Evolutionary conservation across 73 alveolate species (phyloP), one percentile per base, ranked within the genome.

Genomic region (Paramecium sonneborni): DNA sequence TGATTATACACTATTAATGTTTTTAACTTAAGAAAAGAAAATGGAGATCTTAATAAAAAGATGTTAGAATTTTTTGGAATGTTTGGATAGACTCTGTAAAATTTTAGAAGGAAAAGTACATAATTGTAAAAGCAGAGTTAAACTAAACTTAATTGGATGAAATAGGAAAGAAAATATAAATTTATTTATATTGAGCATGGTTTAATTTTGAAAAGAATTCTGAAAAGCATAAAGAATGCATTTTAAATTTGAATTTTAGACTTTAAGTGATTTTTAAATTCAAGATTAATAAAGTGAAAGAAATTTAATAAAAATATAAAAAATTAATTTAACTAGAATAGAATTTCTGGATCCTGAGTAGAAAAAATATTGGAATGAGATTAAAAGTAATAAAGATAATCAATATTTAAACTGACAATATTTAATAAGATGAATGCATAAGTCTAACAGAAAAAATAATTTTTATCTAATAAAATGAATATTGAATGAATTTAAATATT

Each of bases 401-500:
- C 0, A 3, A 24, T 58, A 6, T 0, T 62, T 9, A 26, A 7
- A 26, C 21, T 62, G 11, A 3, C 2, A 2, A 62, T 62, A 12
- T 28, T 23, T 26, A 26, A 62, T 0, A 26, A 41, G 11, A 41
- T 41, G 11, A 11, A 41, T 41, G n/a, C 11, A 11, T 41, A 41
- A 8, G 57, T 24, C 6, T 32, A 62, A 28, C 39, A 11, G 48
- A 6, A 62, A 62, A 12, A 26, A 62, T 30, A 62, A 23, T 30
- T 62, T 3, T 12, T 23, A 23, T 30, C 30, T 32, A 62, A 62
- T 62, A 62, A 62, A 62, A 62, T 62, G 84, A 62, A 12, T 62
- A 62, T 62, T 62, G 84, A 62, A 62, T 62, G 84, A 62, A 62
- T 30, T 62, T 30, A 62, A 62, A 62, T 62, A 62, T 62, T 3